These are phyloP conservation scores for Bauhinia variegata DNA, from an alignment of 306 rosid species.

Conservation along the genomic window DNA sequence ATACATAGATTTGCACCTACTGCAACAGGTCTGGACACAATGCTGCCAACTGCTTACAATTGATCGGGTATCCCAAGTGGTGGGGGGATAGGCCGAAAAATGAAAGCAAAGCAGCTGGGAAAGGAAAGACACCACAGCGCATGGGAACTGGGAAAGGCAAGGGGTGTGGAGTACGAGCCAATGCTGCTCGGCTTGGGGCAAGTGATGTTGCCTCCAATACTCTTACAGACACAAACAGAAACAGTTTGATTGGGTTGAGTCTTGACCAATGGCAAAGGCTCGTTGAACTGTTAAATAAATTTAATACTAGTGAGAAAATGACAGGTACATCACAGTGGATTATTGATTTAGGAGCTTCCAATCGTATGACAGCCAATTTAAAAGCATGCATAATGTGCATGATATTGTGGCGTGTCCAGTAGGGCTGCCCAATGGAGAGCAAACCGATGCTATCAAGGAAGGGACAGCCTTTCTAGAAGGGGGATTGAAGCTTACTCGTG, in stretches of 20 bases:
- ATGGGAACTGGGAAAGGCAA: neutral
- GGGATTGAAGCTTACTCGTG: neutral
- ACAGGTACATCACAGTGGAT: neutral
- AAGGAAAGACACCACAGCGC: neutral
- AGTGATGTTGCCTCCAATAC: no score
- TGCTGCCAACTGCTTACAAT: neutral
- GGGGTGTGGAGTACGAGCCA: no score
- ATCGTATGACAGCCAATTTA: neutral
- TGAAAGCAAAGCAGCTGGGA: neutral
- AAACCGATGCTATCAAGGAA: neutral
- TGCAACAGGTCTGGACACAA: neutral
- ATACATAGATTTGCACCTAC: neutral
- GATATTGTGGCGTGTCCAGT: neutral
- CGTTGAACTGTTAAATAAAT: neutral
- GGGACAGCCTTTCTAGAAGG: neutral
- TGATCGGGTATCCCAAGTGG: neutral
- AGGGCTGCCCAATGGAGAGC: neutral
- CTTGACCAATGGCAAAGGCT: neutral
- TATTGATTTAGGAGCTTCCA: neutral
- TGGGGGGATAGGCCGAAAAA: neutral
- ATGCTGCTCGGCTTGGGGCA: no score
- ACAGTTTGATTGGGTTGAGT: neutral
- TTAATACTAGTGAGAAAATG: neutral
- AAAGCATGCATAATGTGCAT: neutral
- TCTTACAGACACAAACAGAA: no score